phyloP scores from a whole-genome alignment of 495 filamentous ascomycete genomes.

The Penicillium robsamsonii region DNA sequence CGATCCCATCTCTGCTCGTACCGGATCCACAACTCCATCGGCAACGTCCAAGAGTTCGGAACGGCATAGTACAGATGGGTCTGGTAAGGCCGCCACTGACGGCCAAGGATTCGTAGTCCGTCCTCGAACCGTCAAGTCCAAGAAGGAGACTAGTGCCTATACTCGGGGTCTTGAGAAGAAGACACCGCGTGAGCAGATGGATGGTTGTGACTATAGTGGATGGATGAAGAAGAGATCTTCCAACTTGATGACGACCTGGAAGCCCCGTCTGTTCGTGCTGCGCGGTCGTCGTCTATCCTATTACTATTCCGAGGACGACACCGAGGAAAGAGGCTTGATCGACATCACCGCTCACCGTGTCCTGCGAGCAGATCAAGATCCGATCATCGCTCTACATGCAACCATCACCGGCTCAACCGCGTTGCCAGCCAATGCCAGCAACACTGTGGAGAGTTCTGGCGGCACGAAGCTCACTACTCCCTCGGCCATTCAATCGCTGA shows the following conservation, averaged over 20 bases:
- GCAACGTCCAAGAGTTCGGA: constrained; percentile 75
- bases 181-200: constrained; percentile 77
- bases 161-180: constrained; percentile 82
- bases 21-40: constrained; percentile 85
- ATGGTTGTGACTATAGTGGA: constrained; percentile 85
- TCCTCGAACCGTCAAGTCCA: constrained; percentile 61
- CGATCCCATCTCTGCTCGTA: constrained; percentile 67
- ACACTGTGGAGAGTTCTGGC: constrained; percentile 46
- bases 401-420: constrained; percentile 83
- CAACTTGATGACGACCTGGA: constrained; percentile 96
- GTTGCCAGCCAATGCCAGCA: constrained; percentile 61
- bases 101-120: constrained; percentile 47
- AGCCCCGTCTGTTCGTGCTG: constrained; percentile 88
- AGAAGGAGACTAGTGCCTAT: constrained; percentile 94
- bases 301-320: constrained; percentile 91
- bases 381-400: constrained; percentile 84
- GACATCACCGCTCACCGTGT: constrained; percentile 97
- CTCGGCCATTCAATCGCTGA: constrained; percentile 12
- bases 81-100: constrained; percentile 59
- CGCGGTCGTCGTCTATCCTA: constrained; percentile 89
- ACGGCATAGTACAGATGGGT: constrained; percentile 61
- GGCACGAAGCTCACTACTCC: constrained; percentile 24
- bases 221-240: constrained; percentile 99
- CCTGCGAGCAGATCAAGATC: constrained; percentile 89
- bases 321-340: constrained; percentile 90